Percentiles rank a stretch among this genome's conserved stretches.
Conservation (phyloP, 768 basidiomycete genomes). For the Rhodotorula diobovata region DNA sequence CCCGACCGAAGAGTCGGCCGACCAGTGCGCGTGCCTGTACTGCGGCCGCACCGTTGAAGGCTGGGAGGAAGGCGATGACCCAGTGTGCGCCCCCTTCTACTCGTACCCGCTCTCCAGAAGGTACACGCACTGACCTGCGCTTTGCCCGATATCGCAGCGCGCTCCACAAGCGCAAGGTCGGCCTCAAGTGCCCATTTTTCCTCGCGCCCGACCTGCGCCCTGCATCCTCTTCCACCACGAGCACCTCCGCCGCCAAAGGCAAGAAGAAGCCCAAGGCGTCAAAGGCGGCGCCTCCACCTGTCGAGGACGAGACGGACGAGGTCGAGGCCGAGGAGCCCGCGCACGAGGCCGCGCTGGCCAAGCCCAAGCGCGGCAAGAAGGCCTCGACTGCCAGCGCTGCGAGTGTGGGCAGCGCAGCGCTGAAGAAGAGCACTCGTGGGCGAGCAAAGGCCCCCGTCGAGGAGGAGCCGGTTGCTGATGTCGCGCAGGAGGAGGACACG, state of each 20-base stretch:
- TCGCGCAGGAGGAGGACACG: not conserved
- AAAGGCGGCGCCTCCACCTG: not conserved
- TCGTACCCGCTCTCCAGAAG: not conserved
- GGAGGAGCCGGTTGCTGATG: constrained; percentile 1
- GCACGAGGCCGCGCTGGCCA: not conserved
- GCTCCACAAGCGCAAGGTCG: constrained; percentile 19
- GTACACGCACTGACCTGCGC: not conserved
- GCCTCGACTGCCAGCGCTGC: constrained; percentile 13
- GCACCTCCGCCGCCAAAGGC: not conserved
- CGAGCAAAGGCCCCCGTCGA: constrained; percentile 1
- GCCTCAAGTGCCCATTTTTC: constrained; percentile 33
- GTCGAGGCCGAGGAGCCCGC: not conserved
- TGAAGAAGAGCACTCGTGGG: not conserved
- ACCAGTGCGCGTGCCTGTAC: constrained; percentile 17
- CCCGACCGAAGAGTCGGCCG: not conserved
- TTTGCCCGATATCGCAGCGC: not conserved
- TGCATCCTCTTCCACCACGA: not conserved
- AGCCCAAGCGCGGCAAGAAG: constrained; percentile 19
- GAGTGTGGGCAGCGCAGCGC: not conserved
- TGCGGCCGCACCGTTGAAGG: constrained; percentile 20
- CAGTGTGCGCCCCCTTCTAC: constrained; percentile 10
- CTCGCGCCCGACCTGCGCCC: constrained; percentile 12
- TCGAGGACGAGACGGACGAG: not conserved
- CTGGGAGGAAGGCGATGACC: constrained; percentile 32
- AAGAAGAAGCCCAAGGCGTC: not conserved